Evolutionary conservation across 2,329 filamentous ascomycete species (phyloP), one percentile per base, ranked within the genome.

Genomic region (Didymellaceae sp.): DNA sequence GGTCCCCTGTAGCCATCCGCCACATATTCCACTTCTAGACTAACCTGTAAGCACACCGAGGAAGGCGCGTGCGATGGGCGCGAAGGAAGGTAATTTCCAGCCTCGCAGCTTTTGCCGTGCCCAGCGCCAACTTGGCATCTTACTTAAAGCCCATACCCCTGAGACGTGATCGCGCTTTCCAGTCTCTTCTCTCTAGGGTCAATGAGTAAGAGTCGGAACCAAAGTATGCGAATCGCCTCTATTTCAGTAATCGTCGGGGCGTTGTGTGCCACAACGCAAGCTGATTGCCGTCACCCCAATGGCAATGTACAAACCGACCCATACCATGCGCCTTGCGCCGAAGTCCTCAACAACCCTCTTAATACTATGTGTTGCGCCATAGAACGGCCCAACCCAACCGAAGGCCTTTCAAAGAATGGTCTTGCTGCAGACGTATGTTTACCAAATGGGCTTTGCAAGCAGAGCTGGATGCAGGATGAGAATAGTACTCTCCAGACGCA

Each of bases 301-400:
- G 39, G 45, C 4, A 25, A 43, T n/a, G 8, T 49, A 20, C 45
- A 43, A 14, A 43, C 45, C 14, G 39, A 43, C 26, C 18, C 32
- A 13, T 34, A 49, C 14, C 45, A 49, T 20, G 45, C 45, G 11
- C 45, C 45, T 25, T 49, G 45, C 16, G 25, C 24, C 3, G 39
- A 42, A 25, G 20, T 24, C 7, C 38, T 49, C 11, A 24, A 31
- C 5, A 42, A 49, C 14, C 32, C 45, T 42, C 45, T 49, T 20
- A 49, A 49, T 13, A 43, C 45, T 6, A 49, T 49, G 45, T 49
- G 45, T 35, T 49, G 45, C 16, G 45, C 39, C 0, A 43, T 43
- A 3, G 39, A 43, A 13, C 45, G 45, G 2, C 20, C 45, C 2
- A 49, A 49, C 26, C 39, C 38, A 5, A 24, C 31, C 14, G 45